Percentiles rank a stretch among this genome's conserved stretches.
Conservation (phyloP, 108 stramenopile genomes). For the Aurantiochytrium sp. region DNA sequence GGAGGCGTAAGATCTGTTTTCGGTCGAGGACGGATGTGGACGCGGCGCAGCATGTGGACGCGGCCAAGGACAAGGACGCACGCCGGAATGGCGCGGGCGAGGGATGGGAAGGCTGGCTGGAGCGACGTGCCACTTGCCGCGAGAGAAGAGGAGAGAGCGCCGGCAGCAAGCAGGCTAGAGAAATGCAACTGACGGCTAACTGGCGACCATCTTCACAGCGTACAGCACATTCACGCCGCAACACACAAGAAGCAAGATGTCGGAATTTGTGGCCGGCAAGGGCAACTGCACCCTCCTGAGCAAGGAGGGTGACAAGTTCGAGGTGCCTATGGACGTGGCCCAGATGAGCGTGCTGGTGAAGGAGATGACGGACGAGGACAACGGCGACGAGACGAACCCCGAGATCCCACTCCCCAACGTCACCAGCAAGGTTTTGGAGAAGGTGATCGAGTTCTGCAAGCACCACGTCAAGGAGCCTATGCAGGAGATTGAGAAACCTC, state of each 20-base stretch:
- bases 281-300: conserved; percentile 62
- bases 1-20: no score
- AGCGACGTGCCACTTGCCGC: no score
- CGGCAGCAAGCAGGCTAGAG: no score
- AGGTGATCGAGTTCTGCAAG: conserved; percentile 97
- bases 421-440: conserved; percentile 82
- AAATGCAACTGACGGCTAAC: no score
- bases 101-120: no score
- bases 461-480: conserved; percentile 84
- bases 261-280: not conserved
- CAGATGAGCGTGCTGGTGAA: conserved; percentile 96
- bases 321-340: conserved; percentile 81
- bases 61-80: no score
- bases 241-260: not conserved
- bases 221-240: no score
- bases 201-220: no score
- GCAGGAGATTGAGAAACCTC: conserved; percentile 98
- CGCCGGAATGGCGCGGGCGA: no score
- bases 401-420: conserved; percentile 99
- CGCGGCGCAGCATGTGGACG: no score
- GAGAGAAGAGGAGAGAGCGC: no score
- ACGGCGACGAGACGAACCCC: conserved; percentile 74
- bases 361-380: conserved; percentile 84
- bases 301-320: conserved; percentile 90
- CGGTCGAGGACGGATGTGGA: no score